Base-by-base conservation (phyloP, 2,329 filamentous ascomycete species). In the Sporothrix euskadiensis region DNA sequence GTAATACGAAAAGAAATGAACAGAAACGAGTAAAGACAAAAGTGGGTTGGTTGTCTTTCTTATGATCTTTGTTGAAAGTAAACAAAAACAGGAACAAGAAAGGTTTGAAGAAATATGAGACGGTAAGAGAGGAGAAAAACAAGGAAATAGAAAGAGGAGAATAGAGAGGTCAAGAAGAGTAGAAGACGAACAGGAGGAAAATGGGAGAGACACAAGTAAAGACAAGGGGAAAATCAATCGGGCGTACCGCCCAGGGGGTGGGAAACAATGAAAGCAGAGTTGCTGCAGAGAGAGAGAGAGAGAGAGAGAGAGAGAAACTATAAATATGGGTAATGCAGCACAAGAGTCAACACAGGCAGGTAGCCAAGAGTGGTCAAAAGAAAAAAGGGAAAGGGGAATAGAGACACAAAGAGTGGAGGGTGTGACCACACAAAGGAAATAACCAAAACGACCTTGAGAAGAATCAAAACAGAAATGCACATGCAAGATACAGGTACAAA, bases 331-430 rank as follows among this genome's bases (percentile, higher is more conserved):
- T n/a, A 52, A 14, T 65, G 61, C 61, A 65, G 32, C 32, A 44
- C n/a, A 39, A 61, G 32, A 61, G 32, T 61, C 61, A 65, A 26
- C 19, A 49, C 44, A 49, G 14, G 44, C 4, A 12, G 14, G 44
- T 49, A 6, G 44, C 14, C 44, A 49, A 49, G 14, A 19, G 4
- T 16, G 22, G 30, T 14, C 4, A 56, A 1, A 4, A 22, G 9
- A 26, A n/a, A 22, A 35, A 22, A 52, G 41, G 14, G 19, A 52
- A 52, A 68, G 19, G 65, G 41, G 30, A 68, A 56, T 22, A 68
- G 47, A 68, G 65, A 68, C 65, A 68, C n/a, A 35, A 35, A 52
- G 44, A 68, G 65, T 68, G 44, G 41, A 49, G 44, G 26, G 44
- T 49, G 30, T 8, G 32, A 52, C 26, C 26, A 47, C 35, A 26